Evolutionary conservation across 768 basidiomycete species (phyloP).

Genomic region (Tricholomella constricta): DNA sequence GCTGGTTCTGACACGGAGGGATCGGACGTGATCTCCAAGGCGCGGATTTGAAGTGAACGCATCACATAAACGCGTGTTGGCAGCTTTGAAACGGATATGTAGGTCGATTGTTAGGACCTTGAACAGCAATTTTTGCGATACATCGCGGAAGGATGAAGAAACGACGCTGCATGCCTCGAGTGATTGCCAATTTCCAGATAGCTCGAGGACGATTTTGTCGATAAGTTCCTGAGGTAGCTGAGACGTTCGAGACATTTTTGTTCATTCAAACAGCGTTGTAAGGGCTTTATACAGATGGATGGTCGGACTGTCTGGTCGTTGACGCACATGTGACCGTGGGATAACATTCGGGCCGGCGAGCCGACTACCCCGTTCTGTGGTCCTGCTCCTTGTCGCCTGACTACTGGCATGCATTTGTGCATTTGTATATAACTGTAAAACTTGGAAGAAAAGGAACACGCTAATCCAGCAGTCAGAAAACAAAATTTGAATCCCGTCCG

Average conservation of each 20-base stretch:
- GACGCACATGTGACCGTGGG: too few species aligned
- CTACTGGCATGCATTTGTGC: too few species aligned
- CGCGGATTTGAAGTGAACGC: constrained; percentile 2
- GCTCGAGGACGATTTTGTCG: constrained; percentile 2
- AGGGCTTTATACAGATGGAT: too few species aligned
- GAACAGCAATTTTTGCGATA: constrained; percentile 6
- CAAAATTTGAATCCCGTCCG: too few species aligned
- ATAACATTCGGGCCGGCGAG: too few species aligned
- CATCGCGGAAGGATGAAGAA: not conserved
- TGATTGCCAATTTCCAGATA: constrained; percentile 6
- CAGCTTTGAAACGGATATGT: not conserved
- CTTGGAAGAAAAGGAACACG: too few species aligned
- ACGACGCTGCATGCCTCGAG: constrained; percentile 5
- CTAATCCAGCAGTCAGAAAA: too few species aligned
- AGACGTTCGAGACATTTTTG: not conserved
- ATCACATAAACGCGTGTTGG: not conserved
- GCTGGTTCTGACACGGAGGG: not conserved
- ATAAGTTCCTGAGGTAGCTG: constrained; percentile 7
- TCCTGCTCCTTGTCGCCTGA: too few species aligned
- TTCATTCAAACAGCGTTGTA: too few species aligned
- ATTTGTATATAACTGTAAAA: too few species aligned
- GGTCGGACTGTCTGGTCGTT: too few species aligned
- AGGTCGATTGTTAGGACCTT: not conserved
- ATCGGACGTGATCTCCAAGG: not conserved
- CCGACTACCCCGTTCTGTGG: too few species aligned